Evolutionary conservation across 768 basidiomycete species (phyloP), one percentile per base, ranked within the genome.

Genomic region (Galerina marginata): DNA sequence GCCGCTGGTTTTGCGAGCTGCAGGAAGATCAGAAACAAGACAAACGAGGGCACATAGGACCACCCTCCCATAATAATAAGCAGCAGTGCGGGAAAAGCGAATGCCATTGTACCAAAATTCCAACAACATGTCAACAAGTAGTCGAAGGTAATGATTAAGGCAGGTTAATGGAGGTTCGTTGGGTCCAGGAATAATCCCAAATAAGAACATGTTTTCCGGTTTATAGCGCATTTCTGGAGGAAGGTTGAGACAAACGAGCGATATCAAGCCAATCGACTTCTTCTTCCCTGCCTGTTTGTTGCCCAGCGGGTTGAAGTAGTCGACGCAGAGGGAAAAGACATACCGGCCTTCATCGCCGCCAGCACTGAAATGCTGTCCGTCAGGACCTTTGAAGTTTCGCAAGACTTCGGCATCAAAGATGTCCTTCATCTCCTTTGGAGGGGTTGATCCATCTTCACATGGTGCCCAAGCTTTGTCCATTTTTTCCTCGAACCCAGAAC

Each of bases 151-250:
- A 46, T 79, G 76, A 38, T 82, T 80, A 7, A 80, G 65, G 29
- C 75, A 61, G 0, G 69, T 43, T 0, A 72, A 51, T 0, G 65
- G 66, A 1, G 81, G 79, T 44, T 77, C 71, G 1, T 69, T 60
- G 0, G 80, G 81, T 0, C 81, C 78, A 3, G 79, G 77, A 23
- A 81, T 76, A 57, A 82, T 61, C 0, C 73, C 78, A 1, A 62
- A 69, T 3, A 71, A 61, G 57, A 70, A 81, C 65, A 82, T 72
- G 57, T 82, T 80, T 61, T 80, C 74, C 0, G 67, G 26, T 29
- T 67, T 63, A 58, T 74, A 76, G 10, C 70, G 68, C 23, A 71
- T 38, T 14, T 69, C 56, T 1, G 69, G 70, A 9, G 77, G 78
- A 12, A 80, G 69, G 60, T 77, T 80, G 5, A 78, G 56, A 58